Evolutionary conservation across 768 basidiomycete genomes (phyloP).

Genomic region (Omphalotus guepiniiformis): DNA sequence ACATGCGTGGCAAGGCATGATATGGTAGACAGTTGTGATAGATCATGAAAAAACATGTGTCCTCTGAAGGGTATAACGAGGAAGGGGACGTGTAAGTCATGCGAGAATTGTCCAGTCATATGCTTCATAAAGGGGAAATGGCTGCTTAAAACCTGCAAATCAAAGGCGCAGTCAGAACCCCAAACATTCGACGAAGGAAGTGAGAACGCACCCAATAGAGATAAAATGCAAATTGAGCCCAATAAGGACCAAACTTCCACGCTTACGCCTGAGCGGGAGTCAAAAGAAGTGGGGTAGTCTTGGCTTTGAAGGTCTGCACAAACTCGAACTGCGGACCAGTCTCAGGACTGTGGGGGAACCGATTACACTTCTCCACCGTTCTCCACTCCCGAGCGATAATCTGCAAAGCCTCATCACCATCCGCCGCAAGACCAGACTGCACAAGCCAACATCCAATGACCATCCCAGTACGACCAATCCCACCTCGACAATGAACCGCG

Average conservation of each 20-base stretch:
- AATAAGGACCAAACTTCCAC: too few relatives aligned
- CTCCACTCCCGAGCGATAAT: slow-evolving; percentile 70
- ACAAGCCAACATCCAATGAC: slow-evolving; percentile 76
- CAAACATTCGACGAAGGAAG: not conserved
- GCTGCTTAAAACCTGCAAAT: not conserved
- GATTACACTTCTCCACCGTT: slow-evolving; percentile 70
- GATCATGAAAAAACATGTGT: not conserved
- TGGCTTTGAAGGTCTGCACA: slow-evolving; percentile 28
- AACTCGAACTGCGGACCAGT: slow-evolving; percentile 77
- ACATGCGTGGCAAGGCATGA: slow-evolving; percentile 1
- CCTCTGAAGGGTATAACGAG: not conserved
- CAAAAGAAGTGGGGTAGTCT: too few relatives aligned
- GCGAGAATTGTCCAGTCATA: not conserved
- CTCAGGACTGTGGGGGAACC: slow-evolving; percentile 75
- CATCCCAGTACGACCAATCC: slow-evolving; percentile 65
- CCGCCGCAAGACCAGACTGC: slow-evolving; percentile 54
- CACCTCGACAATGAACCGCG: slow-evolving; percentile 80
- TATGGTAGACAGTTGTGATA: not conserved
- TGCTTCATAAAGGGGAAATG: not conserved
- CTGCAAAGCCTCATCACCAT: slow-evolving; percentile 59
- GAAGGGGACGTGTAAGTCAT: not conserved
- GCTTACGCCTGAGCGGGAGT: too few relatives aligned
- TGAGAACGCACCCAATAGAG: not conserved
- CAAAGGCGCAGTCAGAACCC: not conserved
- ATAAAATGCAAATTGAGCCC: not conserved